Base-by-base conservation (phyloP, 2,329 filamentous ascomycete genomes). In the Fusarium sp. region DNA sequence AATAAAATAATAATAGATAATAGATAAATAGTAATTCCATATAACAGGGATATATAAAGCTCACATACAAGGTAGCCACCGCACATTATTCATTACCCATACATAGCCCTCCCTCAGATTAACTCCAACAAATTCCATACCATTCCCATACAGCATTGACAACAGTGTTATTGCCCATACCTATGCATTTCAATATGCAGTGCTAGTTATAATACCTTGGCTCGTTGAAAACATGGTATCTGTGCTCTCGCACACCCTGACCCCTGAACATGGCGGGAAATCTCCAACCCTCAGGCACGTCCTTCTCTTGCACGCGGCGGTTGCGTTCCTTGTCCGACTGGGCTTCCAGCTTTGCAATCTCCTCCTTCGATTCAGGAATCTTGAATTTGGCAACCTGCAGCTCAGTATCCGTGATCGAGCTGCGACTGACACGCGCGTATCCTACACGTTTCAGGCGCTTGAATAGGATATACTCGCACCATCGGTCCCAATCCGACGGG, bases 391-490 rank as follows among this genome's bases (percentile, higher is more conserved):
- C 96, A 30, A 97, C 92, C 84, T 99, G 96, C 55, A 99, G 84
- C 81, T 99, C 96, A 3, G 96, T 99, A 77, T 99, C 96, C 14
- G 96, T 99, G 71, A 99, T 98, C 3, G 93, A 96, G 71, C 90
- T 89, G 72, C 96, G 86, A 73, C 91, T 95, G 51, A 99, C 90
- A 53, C 96, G 85, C 6, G 96, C 96, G 77, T 99, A 99, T 2
- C 93, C 95, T 0, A 91, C 90, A 64, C 95, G 87, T 79, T 89
- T 90, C 65, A 99, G 81, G 14, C 89, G 89, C 83, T 97, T 97
- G 85, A 93, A 99, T 24, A 99, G 82, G 69, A 99, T 97, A 79
- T 99, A 99, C 82, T 99, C 95, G 82, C 96, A 99, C 96, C 96
- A 99, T 55, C 96, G 85, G 78, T 99, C 96, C 94, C 94, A 97